Evolutionary conservation across 768 basidiomycete genomes (phyloP), one percentile per base, ranked within the genome.

Genomic region (Peribolospora kevripleyi): DNA sequence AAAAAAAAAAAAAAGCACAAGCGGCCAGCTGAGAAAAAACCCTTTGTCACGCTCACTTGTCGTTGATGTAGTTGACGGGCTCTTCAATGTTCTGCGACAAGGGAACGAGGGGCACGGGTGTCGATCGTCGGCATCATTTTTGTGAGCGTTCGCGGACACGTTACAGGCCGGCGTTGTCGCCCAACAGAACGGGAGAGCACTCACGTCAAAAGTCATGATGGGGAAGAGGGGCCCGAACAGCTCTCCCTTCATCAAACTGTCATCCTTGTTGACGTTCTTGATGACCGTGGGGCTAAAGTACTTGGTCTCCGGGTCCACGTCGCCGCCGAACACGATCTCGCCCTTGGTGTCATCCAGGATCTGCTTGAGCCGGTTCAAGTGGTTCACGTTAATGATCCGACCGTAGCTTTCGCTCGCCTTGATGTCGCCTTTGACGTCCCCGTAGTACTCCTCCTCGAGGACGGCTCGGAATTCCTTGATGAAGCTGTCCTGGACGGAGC

Each of bases 141-240:
- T 25, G 25, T 25, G 25, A 25, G 25, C 25, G 25, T 25, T 25
- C 25, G 25, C 25, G 25, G 25, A 25, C 25, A 25, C 25, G 25
- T 25, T 25, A 25, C 25, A 25, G 1, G 25, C 25, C 25, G 25
- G 25, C 25, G 25, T 25, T 25, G 25, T 25, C 25, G 25, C 25
- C 25, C 25, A 25, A 1, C 25, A 25, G 25, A 25, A 25, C 25
- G 25, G 1, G 25, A 25, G 25, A 25, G 25, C 25, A 25, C 25
- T 25, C 25, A 25, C 25, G n/a, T 79, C 74, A 37, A 86, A 77
- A 0, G 79, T 74, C 0, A 88, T 68, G 46, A 90, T 71, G 3
- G 83, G 80, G 36, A 90, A 68, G 7, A 90, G 60, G 6, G 86
- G 85, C 0, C 84, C 86, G 60, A 90, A 87, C 47, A 87, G 72